Conservation (phyloP, 2,329 filamentous ascomycete genomes). For the Beauveria sp. region DNA sequence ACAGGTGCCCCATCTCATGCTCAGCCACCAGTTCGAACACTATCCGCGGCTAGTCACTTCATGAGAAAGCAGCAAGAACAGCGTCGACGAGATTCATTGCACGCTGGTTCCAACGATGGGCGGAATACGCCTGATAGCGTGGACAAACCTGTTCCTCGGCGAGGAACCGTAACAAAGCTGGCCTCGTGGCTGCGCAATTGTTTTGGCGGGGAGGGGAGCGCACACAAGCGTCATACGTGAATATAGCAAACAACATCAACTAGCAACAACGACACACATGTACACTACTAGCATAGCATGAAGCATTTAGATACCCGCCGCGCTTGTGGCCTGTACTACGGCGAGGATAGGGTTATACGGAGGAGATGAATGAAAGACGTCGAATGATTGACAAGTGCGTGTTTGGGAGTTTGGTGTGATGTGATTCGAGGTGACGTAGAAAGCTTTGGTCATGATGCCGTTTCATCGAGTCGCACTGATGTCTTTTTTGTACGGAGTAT, state of each 20-base stretch:
- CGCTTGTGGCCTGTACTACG: background rate
- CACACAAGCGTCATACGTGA: background rate
- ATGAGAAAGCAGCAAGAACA: constrained; percentile 18
- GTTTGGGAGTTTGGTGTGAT: no score
- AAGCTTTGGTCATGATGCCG: no score
- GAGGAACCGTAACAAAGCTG: constrained; percentile 6
- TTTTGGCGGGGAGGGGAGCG: background rate
- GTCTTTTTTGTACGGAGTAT: no score
- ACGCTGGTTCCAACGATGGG: background rate
- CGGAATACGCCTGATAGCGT: constrained; percentile 9
- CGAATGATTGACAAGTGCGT: background rate
- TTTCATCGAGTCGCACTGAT: no score
- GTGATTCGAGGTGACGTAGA: no score
- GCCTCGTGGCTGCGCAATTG: constrained; percentile 14
- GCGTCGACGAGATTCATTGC: background rate
- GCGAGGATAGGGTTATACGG: background rate
- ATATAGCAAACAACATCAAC: background rate
- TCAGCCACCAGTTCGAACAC: constrained; percentile 15
- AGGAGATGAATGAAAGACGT: background rate
- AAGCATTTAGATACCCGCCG: constrained; percentile 11
- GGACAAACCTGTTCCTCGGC: background rate
- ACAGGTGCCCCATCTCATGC: background rate
- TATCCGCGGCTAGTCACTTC: constrained; percentile 21
- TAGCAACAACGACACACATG: background rate
- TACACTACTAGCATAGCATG: constrained; percentile 8